Evolutionary conservation across 2,329 filamentous ascomycete genomes (phyloP).

Genomic region (Exserohilum turcica): DNA sequence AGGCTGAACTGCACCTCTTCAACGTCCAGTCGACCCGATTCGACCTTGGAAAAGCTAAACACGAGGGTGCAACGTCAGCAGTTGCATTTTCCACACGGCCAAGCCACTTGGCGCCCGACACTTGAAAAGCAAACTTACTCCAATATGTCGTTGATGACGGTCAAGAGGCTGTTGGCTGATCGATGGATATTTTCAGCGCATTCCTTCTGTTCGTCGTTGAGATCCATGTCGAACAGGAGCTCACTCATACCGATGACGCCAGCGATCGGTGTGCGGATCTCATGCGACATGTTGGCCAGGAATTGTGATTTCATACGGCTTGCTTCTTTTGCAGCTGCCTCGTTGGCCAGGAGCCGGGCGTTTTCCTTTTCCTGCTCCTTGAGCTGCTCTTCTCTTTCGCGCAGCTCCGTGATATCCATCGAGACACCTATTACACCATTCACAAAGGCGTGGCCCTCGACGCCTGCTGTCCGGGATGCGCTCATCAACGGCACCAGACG

Average conservation of each 20-base stretch:
- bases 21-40: constrained; percentile 76
- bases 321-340: constrained; percentile 78
- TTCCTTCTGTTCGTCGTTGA: constrained; percentile 73
- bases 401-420: constrained; percentile 77
- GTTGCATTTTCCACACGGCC: neutral
- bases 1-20: constrained; percentile 82
- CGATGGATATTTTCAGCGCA: constrained; percentile 78
- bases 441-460: constrained; percentile 59
- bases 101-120: neutral
- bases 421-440: constrained; percentile 79
- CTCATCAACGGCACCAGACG: constrained; percentile 70
- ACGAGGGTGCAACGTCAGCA: neutral
- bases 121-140: constrained; percentile 51
- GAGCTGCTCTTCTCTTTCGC: constrained; percentile 66
- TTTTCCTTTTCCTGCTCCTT: constrained; percentile 71
- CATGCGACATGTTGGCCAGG: constrained; percentile 80
- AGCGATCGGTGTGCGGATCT: constrained; percentile 78
- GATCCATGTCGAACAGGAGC: constrained; percentile 68
- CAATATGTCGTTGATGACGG: constrained; percentile 88
- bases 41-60: constrained; percentile 74
- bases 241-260: constrained; percentile 83
- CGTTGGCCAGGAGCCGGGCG: constrained; percentile 71
- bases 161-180: constrained; percentile 79
- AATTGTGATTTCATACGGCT: constrained; percentile 81
- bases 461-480: constrained; percentile 59